phyloP scores from a whole-genome alignment of 2,329 filamentous ascomycete species.

The Colletotrichum sp. region DNA sequence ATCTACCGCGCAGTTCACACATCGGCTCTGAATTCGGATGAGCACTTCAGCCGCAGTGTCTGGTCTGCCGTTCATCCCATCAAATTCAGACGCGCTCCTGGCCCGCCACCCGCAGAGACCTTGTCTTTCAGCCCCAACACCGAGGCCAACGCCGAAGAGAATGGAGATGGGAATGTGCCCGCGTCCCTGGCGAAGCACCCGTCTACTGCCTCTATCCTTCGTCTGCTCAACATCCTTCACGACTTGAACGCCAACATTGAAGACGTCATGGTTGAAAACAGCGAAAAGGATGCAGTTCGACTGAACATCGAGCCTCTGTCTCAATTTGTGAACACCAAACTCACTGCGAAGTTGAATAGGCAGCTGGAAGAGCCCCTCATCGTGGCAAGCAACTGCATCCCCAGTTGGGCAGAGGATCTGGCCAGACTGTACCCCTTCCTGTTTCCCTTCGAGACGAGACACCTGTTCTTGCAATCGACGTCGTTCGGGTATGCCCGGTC shows the following conservation, averaged over 20 bases:
- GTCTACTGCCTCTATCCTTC: constrained; percentile 85
- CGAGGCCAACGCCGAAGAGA: constrained; percentile 55
- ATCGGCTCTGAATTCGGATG: constrained; percentile 55
- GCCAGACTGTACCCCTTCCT: constrained; percentile 94
- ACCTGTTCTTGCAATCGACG: constrained; percentile 96
- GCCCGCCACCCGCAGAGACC: constrained; percentile 78
- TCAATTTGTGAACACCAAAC: constrained; percentile 97
- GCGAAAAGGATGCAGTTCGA: constrained; percentile 64
- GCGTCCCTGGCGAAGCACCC: constrained; percentile 83
- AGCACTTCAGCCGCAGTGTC: constrained; percentile 75
- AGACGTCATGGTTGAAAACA: constrained; percentile 81
- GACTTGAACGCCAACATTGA: constrained; percentile 93
- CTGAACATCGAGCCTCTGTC: constrained; percentile 83
- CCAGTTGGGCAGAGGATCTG: constrained; percentile 94
- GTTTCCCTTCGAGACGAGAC: constrained; percentile 96
- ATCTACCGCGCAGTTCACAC: constrained; percentile 94
- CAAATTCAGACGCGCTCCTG: constrained; percentile 86
- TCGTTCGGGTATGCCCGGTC: constrained; percentile 97
- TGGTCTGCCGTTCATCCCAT: constrained; percentile 93
- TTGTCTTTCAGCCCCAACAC: constrained; percentile 61
- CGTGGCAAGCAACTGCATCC: constrained; percentile 94
- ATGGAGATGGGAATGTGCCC: constrained; percentile 67
- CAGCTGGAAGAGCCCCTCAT: constrained; percentile 96
- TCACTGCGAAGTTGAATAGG: constrained; percentile 96
- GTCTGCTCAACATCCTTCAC: constrained; percentile 87